Evolutionary conservation across 768 basidiomycete genomes (phyloP).

Genomic region (Lentinus brumalis): DNA sequence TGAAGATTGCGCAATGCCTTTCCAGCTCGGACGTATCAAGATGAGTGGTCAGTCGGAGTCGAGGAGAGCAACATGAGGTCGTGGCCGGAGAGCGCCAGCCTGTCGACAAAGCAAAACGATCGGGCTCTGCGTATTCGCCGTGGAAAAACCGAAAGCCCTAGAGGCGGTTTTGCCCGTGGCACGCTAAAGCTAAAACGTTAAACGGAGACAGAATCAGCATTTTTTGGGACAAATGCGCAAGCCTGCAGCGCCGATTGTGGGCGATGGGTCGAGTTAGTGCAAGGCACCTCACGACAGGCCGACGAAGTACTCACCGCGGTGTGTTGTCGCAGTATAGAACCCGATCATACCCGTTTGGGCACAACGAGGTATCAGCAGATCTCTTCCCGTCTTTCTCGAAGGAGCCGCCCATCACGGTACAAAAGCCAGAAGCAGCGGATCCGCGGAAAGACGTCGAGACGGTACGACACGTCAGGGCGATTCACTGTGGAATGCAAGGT

Average conservation of each 20-base stretch:
- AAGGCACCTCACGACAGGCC: slow-evolving; percentile 12
- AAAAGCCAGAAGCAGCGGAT: slow-evolving; percentile 10
- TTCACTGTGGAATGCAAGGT: background rate
- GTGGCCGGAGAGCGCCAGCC: slow-evolving; percentile 14
- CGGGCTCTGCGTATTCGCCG: slow-evolving; percentile 21
- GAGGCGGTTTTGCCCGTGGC: slow-evolving; percentile 23
- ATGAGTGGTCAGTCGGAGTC: slow-evolving; percentile 29
- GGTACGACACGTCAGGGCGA: slow-evolving; percentile 15
- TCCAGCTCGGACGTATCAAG: slow-evolving; percentile 31
- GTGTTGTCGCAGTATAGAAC: slow-evolving; percentile 5
- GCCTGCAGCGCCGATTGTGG: slow-evolving; percentile 11
- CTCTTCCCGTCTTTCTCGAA: slow-evolving; percentile 11
- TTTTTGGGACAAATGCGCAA: slow-evolving; percentile 5
- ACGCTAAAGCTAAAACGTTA: slow-evolving; percentile 37
- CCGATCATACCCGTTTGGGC: slow-evolving; percentile 15
- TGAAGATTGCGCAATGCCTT: slow-evolving; percentile 23
- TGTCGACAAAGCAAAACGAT: slow-evolving; percentile 20
- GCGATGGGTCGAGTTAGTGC: slow-evolving; percentile 16
- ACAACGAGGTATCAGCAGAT: slow-evolving; percentile 14
- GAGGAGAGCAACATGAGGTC: slow-evolving; percentile 29
- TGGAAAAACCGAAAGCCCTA: slow-evolving; percentile 1
- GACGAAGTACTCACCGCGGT: background rate
- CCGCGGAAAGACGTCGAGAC: slow-evolving; percentile 2
- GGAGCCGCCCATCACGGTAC: slow-evolving; percentile 2
- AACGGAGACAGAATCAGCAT: slow-evolving; percentile 15